These are phyloP conservation scores for Candida jianshihensis DNA, from an alignment of 805 yeast species.

Conservation along the genomic window DNA sequence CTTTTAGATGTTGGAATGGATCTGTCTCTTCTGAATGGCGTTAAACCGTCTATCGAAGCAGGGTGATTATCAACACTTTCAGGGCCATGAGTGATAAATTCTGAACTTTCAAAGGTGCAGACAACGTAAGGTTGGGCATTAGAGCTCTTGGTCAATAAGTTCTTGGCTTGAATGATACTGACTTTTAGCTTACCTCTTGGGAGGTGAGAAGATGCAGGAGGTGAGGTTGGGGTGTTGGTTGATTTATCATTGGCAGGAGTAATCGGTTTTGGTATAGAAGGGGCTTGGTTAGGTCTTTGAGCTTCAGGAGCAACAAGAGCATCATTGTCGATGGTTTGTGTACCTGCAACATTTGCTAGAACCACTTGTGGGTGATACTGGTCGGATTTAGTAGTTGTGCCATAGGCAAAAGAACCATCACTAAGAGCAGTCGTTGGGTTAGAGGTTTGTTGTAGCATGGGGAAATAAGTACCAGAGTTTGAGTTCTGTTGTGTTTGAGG, in stretches of 20 bases:
- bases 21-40: constrained; percentile 9
- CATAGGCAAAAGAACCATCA: constrained; percentile 56
- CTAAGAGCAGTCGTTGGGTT: constrained; percentile 68
- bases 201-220: constrained; percentile 26
- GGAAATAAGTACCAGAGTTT: constrained; percentile 18
- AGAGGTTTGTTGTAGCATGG: constrained; percentile 39
- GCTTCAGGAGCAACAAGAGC: constrained; percentile 6
- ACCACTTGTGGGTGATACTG: constrained; percentile 30
- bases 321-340: constrained; percentile 15
- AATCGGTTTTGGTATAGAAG: constrained; percentile 3
- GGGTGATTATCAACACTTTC: constrained; percentile 30
- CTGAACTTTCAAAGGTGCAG: constrained; percentile 86
- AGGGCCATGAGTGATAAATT: constrained; percentile 80
- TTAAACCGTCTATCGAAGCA: constrained; percentile 20
- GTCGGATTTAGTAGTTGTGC: constrained; percentile 47
- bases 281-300: constrained; percentile 1
- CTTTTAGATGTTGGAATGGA: constrained; percentile 21
- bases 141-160: constrained; percentile 47
- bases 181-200: constrained; percentile 84
- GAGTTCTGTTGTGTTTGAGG: constrained; percentile 2
- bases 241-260: constrained; percentile 3
- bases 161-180: constrained; percentile 72
- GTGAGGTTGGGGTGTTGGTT: constrained; percentile 8
- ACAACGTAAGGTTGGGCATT: constrained; percentile 80
- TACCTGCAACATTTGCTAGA: constrained; percentile 24